phyloP scores from a whole-genome alignment of 2,329 filamentous ascomycete genomes.

The Fusarium sp. region DNA sequence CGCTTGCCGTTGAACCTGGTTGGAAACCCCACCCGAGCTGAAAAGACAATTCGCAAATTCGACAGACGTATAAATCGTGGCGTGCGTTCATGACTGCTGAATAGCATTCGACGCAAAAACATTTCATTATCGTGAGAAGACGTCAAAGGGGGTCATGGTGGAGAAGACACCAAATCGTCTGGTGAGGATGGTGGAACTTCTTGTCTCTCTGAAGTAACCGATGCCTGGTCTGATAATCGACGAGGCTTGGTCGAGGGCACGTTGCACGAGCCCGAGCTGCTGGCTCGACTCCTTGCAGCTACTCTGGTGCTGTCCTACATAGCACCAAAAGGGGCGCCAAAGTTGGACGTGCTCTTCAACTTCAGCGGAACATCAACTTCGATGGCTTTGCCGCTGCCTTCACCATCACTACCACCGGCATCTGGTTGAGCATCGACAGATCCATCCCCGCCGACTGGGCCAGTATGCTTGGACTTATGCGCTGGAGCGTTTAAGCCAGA shows the following conservation, averaged over 20 bases:
- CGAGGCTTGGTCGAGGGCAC: background rate
- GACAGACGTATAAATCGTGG: conserved; percentile 34
- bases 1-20: conserved; percentile 26
- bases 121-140: conserved; percentile 30
- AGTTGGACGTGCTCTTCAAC: conserved; percentile 61
- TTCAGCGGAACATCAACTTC: conserved; percentile 62
- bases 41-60: conserved; percentile 38
- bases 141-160: conserved; percentile 1
- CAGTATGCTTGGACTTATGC: conserved; percentile 19
- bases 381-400: conserved; percentile 47
- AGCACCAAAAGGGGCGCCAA: conserved; percentile 61
- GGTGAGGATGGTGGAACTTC: conserved; percentile 17
- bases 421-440: conserved; percentile 41
- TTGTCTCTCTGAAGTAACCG: background rate
- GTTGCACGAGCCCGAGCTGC: conserved; percentile 15
- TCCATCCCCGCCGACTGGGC: conserved; percentile 42
- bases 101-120: conserved; percentile 24
- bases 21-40: conserved; percentile 22
- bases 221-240: conserved; percentile 10
- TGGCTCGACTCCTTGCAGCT: conserved; percentile 1
- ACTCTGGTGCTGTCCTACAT: conserved; percentile 41
- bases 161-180: background rate
- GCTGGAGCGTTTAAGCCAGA: conserved; percentile 27
- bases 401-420: conserved; percentile 46
- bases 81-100: conserved; percentile 18